Conservation (phyloP, 257 asterid species). For the Nicotiana otophora region DNA sequence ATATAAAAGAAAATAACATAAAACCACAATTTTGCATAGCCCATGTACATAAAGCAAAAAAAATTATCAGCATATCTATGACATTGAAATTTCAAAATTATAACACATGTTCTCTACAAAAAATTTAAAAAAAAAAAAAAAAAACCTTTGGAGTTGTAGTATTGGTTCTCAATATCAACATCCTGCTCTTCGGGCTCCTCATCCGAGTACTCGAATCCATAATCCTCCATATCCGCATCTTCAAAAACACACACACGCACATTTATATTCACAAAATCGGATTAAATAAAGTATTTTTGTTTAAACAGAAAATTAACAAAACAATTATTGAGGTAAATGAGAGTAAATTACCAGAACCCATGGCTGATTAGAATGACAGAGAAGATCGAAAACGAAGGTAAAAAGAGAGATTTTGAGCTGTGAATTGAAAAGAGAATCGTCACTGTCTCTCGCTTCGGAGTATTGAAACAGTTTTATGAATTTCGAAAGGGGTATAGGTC, state of each 20-base stretch:
- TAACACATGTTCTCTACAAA: background rate
- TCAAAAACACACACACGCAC: constrained; percentile 7
- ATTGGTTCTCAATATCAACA: constrained; percentile 93
- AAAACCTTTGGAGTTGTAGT: constrained; percentile 92
- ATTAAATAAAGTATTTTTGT: background rate
- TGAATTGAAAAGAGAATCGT: background rate
- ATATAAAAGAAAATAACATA: no score
- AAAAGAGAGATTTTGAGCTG: background rate
- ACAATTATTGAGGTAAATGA: background rate
- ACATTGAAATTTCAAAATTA: background rate
- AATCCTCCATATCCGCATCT: constrained; percentile 99
- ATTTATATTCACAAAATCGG: background rate
- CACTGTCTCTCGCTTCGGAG: background rate
- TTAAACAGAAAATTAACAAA: background rate
- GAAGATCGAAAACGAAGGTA: background rate
- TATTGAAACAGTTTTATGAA: background rate
- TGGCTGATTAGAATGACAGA: constrained; percentile 7
- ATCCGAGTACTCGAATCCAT: constrained; percentile 96
- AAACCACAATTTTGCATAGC: background rate
- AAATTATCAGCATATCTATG: background rate
- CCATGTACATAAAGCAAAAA: background rate
- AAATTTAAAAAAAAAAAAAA: background rate
- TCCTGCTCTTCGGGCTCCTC: constrained; percentile 98
- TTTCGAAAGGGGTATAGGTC: background rate
- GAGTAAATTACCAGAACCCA: constrained; percentile 63